These are phyloP conservation scores for Stephania yunnanensis DNA, from an alignment of 164 flowering plant species.

Conservation along the genomic window DNA sequence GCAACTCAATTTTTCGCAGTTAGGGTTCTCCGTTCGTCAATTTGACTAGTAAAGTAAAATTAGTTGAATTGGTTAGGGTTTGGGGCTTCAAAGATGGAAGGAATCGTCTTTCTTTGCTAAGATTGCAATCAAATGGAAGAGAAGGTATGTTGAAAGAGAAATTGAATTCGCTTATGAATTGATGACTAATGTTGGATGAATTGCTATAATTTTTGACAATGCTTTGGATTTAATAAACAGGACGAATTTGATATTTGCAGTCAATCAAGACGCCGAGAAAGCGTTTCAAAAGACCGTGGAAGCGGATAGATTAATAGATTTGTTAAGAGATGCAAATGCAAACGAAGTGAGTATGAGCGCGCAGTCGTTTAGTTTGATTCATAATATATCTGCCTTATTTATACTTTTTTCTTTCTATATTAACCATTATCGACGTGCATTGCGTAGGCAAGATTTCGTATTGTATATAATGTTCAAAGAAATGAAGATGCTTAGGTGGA, in stretches of 20 bases:
- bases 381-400: neutral
- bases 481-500: too few relatives aligned
- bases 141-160: constrained; percentile 17
- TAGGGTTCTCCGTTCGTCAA: neutral
- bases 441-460: too few relatives aligned
- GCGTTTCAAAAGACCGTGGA: constrained; percentile 76
- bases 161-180: neutral
- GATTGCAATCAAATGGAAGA: constrained; percentile 11
- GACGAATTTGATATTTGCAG: constrained; percentile 87
- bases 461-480: too few relatives aligned
- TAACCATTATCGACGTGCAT: neutral
- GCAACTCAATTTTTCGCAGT: neutral
- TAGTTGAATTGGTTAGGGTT: constrained; percentile 1
- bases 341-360: constrained; percentile 64
- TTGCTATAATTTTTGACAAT: constrained; percentile 21
- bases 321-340: constrained; percentile 62
- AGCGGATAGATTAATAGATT: constrained; percentile 78
- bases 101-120: constrained; percentile 6
- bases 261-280: constrained; percentile 69
- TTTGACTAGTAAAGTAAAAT: neutral
- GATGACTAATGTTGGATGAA: constrained; percentile 4
- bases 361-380: constrained; percentile 10
- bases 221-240: constrained; percentile 74
- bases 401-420: neutral
- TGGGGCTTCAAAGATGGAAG: constrained; percentile 18